Evolutionary conservation across 371 early-diverging fungal genomes (phyloP).

Genomic region (Actinomortierella ambigua): DNA sequence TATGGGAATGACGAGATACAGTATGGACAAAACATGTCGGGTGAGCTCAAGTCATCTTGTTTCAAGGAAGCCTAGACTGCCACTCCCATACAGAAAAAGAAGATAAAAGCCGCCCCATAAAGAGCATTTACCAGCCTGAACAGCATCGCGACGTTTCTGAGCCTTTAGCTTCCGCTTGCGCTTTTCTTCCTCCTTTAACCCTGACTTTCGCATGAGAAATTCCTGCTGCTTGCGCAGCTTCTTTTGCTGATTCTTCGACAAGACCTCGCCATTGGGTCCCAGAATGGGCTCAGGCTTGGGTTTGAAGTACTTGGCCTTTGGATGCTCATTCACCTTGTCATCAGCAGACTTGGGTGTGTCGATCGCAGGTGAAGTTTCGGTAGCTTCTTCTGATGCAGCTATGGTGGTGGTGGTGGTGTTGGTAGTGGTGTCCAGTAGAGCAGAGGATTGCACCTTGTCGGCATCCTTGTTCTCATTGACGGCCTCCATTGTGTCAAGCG

Average conservation of each 20-base stretch:
- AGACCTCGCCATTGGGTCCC: slow-evolving; percentile 34
- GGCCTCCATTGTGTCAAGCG: too few species aligned
- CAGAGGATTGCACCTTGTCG: too few species aligned
- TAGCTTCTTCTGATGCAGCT: too few species aligned
- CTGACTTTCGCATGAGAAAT: slow-evolving; percentile 30
- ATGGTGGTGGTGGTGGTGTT: too few species aligned
- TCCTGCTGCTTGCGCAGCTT: slow-evolving; percentile 50
- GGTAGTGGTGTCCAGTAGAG: too few species aligned
- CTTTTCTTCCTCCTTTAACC: slow-evolving; percentile 37
- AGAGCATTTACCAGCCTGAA: slow-evolving; percentile 21
- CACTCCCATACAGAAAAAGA: not conserved
- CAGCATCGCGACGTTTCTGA: slow-evolving; percentile 41
- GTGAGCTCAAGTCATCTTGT: not conserved
- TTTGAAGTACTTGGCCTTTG: slow-evolving; percentile 33
- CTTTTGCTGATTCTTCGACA: slow-evolving; percentile 51
- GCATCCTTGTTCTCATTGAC: too few species aligned
- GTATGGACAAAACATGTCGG: not conserved
- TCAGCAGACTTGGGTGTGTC: too few species aligned
- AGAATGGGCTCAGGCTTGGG: slow-evolving; percentile 35
- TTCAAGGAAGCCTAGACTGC: not conserved
- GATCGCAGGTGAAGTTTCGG: too few species aligned
- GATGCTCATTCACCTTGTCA: not conserved
- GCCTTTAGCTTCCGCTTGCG: slow-evolving; percentile 46
- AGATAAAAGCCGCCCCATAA: not conserved
- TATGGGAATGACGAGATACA: not conserved